Base-by-base conservation (phyloP, 495 filamentous ascomycete species). In the Xylaria cubensis region DNA sequence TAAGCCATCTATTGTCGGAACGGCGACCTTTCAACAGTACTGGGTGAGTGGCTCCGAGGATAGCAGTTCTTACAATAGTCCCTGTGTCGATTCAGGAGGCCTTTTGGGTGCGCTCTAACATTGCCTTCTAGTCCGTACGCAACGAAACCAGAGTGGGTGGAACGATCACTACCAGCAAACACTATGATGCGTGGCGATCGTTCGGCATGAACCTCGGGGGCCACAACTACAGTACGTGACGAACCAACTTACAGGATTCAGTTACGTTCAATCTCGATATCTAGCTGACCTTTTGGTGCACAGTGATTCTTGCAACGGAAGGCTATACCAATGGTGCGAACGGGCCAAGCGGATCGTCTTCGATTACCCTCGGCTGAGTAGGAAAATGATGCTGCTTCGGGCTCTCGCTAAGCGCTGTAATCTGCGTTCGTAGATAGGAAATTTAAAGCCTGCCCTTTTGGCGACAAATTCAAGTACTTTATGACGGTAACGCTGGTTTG, bases 1-100 rank as follows among this genome's bases (percentile, higher is more conserved):
- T 73, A 83, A 88, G 76, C 87, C 89, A 10, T 88, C 85, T 0
- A 90, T 91, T 69, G 74, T 84, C 9, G 89, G 90, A 32, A 90
- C 89, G 24, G 75, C 84, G 10, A 92, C 88, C 46, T 92, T 91
- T 73, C 81, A 84, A 70, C 90, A 92, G 82, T 92, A 85, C 77
- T 90, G 88, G 87, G 67, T 70, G 21, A 62, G 67, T 66, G 64
- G n/a, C 3, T 9, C 34, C 17, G n/a, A 41, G n/a, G 59, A 21
- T 8, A n/a, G 13, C 13, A 39, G 17, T 39, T 13, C 26, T 42
- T 24, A 42, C 1, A 42, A 17, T n/a, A 34, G 15, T 36, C 21
- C 7, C 3, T 39, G 10, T 29, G 4, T 61, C 17, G 6, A 21
- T 21, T 39, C 10, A 36, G 17, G 10, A 1, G 4, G 0, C 32